Evolutionary conservation across 495 filamentous ascomycete species (phyloP).

Genomic region (Talaromyces trachyspermus): DNA sequence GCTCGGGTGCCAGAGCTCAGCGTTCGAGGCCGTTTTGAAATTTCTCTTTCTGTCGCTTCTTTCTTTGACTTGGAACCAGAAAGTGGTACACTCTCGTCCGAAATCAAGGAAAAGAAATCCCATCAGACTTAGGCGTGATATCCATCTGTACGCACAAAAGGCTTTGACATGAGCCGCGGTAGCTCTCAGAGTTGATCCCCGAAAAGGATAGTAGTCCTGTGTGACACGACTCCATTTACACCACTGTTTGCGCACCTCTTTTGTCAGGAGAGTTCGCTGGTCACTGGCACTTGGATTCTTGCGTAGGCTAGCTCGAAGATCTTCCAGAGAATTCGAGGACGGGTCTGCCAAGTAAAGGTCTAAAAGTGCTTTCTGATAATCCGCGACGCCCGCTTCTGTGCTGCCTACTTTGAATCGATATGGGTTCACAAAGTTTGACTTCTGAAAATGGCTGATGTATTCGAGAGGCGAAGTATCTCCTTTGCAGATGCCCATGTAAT

Average conservation of each 20-base stretch:
- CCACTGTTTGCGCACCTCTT: background rate
- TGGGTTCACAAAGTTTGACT: background rate
- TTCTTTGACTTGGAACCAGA: too few relatives aligned
- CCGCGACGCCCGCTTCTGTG: too few relatives aligned
- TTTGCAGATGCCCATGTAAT: background rate
- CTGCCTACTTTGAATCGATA: background rate
- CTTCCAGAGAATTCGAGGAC: background rate
- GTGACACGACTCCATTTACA: background rate
- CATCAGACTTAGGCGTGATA: background rate
- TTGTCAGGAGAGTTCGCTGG: background rate
- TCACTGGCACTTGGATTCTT: background rate
- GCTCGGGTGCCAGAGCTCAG: too few relatives aligned
- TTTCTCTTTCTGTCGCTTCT: too few relatives aligned
- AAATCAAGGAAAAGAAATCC: too few relatives aligned
- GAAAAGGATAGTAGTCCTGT: background rate
- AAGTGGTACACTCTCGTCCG: too few relatives aligned
- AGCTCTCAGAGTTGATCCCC: background rate
- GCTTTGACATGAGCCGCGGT: background rate
- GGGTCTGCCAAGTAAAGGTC: too few relatives aligned
- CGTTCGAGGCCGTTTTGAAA: too few relatives aligned
- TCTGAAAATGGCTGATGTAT: background rate
- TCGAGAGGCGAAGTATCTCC: background rate
- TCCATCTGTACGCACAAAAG: background rate
- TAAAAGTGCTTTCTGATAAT: too few relatives aligned
- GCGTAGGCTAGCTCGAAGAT: background rate